Evolutionary conservation across 768 basidiomycete species (phyloP).

Genomic region (Panaeolus papilionaceus): DNA sequence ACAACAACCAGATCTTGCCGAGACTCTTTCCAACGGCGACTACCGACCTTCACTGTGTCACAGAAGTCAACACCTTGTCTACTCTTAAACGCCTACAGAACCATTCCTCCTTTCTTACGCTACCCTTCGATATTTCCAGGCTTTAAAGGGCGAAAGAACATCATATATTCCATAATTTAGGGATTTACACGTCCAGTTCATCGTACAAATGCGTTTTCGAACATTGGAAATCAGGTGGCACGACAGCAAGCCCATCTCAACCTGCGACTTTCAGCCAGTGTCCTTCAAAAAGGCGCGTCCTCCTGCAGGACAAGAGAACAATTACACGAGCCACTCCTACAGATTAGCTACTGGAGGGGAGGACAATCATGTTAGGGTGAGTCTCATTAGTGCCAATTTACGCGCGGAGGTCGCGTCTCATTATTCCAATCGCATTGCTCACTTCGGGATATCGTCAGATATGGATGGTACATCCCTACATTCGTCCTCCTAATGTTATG

Average conservation of each 20-base stretch:
- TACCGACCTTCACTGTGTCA: constrained; percentile 19
- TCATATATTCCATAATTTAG: not conserved
- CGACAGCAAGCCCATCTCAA: constrained; percentile 93
- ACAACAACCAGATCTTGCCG: constrained; percentile 2
- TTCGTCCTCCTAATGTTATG: constrained; percentile 67
- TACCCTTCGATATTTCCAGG: constrained; percentile 11
- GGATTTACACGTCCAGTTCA: not conserved
- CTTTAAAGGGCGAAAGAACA: constrained; percentile 4
- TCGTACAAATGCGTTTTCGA: constrained; percentile 73
- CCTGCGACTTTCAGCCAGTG: constrained; percentile 93
- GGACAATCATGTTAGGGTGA: constrained; percentile 94
- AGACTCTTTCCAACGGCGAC: constrained; percentile 24
- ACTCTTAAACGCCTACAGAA: constrained; percentile 8
- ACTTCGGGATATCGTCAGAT: constrained; percentile 53
- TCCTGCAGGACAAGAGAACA: constrained; percentile 51
- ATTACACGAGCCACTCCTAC: constrained; percentile 77
- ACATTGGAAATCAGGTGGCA: constrained; percentile 97
- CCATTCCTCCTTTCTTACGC: constrained; percentile 5
- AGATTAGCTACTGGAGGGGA: constrained; percentile 94
- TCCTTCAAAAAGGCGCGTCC: constrained; percentile 85
- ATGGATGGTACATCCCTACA: constrained; percentile 95
- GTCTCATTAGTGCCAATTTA: constrained; percentile 39
- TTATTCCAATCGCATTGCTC: constrained; percentile 18
- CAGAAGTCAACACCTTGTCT: constrained; percentile 4
- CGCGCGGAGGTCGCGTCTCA: constrained; percentile 11